Percentiles rank a stretch among this genome's conserved stretches.
phyloP scores from a whole-genome alignment of 2,329 filamentous ascomycete genomes.

The Aulographum hederae region DNA sequence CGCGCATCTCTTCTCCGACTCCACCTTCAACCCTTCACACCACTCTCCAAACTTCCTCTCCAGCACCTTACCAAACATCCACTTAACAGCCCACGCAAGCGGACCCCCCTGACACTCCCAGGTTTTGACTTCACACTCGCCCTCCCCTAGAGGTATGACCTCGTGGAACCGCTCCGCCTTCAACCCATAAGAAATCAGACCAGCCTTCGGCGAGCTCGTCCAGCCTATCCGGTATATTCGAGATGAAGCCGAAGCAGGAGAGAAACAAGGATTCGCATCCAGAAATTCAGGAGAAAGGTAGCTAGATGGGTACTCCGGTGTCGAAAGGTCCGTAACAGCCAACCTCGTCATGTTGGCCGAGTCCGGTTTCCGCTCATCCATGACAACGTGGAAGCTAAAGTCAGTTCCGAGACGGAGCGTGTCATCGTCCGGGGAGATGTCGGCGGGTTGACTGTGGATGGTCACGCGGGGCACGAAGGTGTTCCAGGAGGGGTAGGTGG shows the following conservation, averaged over 20 bases:
- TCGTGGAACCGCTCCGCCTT: conserved; percentile 12
- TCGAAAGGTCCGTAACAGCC: conserved; percentile 11
- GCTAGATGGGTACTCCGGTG: conserved; percentile 7
- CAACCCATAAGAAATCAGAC: conserved; percentile 8
- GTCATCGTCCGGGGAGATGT: conserved; percentile 2
- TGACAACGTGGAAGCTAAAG: conserved; percentile 11
- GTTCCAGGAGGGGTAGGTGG: conserved; percentile 5
- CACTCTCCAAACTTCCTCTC: conserved; percentile 11
- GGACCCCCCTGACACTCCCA: conserved; percentile 12
- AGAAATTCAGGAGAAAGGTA: conserved; percentile 8
- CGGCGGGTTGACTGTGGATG: conserved; percentile 5
- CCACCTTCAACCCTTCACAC: conserved; percentile 10
- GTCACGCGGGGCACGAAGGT: conserved; percentile 2
- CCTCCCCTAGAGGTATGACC: conserved; percentile 9
- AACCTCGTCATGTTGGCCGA: conserved; percentile 7
- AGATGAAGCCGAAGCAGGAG: conserved; percentile 8
- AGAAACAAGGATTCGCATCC: conserved; percentile 7
- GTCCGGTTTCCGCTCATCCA: conserved; percentile 10
- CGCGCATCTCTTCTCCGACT: too few species aligned
- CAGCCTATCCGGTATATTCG: conserved; percentile 9
- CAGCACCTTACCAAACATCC: conserved; percentile 10
- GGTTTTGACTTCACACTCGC: conserved; percentile 11
- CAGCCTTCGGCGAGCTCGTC: conserved; percentile 10
- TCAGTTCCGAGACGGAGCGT: conserved; percentile 6
- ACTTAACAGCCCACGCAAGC: conserved; percentile 12